Conservation (phyloP, 2,329 filamentous ascomycete species). For the Blastomyces gilchristii region DNA sequence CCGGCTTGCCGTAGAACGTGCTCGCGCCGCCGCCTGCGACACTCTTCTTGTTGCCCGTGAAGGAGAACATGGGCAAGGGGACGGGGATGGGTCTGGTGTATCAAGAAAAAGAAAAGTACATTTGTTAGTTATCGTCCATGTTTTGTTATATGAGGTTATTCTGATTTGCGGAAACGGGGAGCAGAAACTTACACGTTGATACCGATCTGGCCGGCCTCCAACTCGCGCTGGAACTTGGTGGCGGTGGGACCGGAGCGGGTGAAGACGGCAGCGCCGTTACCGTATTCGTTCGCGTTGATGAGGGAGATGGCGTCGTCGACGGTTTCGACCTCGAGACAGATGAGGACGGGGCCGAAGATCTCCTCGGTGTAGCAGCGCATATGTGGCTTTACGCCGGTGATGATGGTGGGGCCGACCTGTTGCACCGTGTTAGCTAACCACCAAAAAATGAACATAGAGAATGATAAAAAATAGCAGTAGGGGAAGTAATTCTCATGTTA, state of each 20-base stretch:
- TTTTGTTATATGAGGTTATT: no score
- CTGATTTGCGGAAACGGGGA: no score
- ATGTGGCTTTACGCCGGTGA: conserved; percentile 53
- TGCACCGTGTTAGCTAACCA: neutral
- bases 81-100: conserved; percentile 46
- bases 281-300: conserved; percentile 58
- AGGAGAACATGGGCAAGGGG: conserved; percentile 52
- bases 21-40: conserved; percentile 83
- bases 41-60: conserved; percentile 72
- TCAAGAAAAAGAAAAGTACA: no score
- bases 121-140: neutral
- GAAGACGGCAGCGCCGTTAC: conserved; percentile 58
- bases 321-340: conserved; percentile 50
- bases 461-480: neutral
- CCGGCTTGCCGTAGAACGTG: conserved; percentile 91
- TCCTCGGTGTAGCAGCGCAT: conserved; percentile 59
- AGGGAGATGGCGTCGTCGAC: conserved; percentile 53
- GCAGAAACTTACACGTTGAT: conserved; percentile 47
- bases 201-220: conserved; percentile 56
- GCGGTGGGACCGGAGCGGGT: conserved; percentile 53
- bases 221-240: conserved; percentile 52
- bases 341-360: conserved; percentile 57
- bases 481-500: conserved; percentile 7
- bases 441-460: neutral
- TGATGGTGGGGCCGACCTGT: conserved; percentile 55